Evolutionary conservation across 768 basidiomycete species (phyloP), one percentile per base, ranked within the genome.

Genomic region (Scleroderma citrinum): DNA sequence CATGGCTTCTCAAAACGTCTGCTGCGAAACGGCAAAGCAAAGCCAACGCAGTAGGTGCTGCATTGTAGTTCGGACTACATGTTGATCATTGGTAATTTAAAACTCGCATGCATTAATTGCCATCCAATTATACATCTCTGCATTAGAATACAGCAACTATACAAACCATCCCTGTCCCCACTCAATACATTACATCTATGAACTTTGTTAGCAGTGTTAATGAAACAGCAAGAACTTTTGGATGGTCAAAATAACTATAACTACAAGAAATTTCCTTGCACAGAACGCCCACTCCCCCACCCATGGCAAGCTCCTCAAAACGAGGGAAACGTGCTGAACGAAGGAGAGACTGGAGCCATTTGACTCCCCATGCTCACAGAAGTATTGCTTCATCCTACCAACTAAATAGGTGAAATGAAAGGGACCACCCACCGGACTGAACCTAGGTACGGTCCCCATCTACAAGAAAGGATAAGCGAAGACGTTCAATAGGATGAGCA

Each of bases 1-100:
- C 90, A 0, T 92, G 89, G 89, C 60, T 91, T 23, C 65, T 92
- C 37, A 74, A 84, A 53, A 81, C 78, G 5, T 76, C 76, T 3
- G 88, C 87, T 42, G 71, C 72, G n/a, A 75, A 68, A 51, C 72
- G 76, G 26, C 78, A 76, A 49, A 64, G 20, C 29, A 59, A 5
- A 45, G 19, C 17, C 46, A 31, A 13, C 29, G 11, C 30, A n/a
- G 17, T 21, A 42, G 19, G 4, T 16, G 8, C n/a, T 41, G 3
- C 26, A 48, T 48, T 17, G 26, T 36, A 47, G 46, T 14, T 17
- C 19, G 30, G 32, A 35, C 40, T 13, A 16, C 5, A 14, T 17
- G 6, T 26, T n/a, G 23, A 20, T 23, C 13, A 21, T 11, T 24
- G 21, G 39, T 20, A 14, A 12, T 7, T 21, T n/a, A n/a, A n/a